Conservation (phyloP, 495 filamentous ascomycete genomes). For the Aspergillus sclerotioniger region DNA sequence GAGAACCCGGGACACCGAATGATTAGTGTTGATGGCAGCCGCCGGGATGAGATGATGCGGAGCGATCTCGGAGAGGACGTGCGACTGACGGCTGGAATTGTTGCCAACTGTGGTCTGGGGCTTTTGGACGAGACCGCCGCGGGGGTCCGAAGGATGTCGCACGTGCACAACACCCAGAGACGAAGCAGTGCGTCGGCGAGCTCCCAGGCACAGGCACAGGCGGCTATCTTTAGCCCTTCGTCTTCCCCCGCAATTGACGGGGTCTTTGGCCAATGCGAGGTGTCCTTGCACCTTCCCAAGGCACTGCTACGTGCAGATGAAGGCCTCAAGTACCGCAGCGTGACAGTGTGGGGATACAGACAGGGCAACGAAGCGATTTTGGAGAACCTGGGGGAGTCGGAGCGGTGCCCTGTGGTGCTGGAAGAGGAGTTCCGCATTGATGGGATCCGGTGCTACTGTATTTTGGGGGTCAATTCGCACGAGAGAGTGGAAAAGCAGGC, state of each 20-base stretch:
- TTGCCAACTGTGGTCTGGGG: conserved; percentile 38
- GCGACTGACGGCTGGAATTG: conserved; percentile 37
- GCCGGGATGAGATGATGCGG: conserved; percentile 31
- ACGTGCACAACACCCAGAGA: conserved; percentile 32
- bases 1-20: conserved; percentile 26
- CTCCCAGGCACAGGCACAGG: conserved; percentile 11
- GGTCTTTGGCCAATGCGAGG: conserved; percentile 40
- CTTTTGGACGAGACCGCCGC: conserved; percentile 45
- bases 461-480: conserved; percentile 58
- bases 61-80: conserved; percentile 35
- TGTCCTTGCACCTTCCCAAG: conserved; percentile 42
- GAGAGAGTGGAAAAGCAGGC: conserved; percentile 57
- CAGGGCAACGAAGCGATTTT: conserved; percentile 12
- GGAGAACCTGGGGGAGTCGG: conserved; percentile 18
- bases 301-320: conserved; percentile 42
- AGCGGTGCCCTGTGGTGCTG: conserved; percentile 35
- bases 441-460: conserved; percentile 45
- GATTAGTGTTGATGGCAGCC: conserved; percentile 34
- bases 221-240: conserved; percentile 9
- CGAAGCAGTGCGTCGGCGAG: conserved; percentile 26
- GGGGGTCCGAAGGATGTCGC: conserved; percentile 40
- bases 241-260: conserved; percentile 26
- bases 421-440: conserved; percentile 47
- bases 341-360: conserved; percentile 41
- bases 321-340: conserved; percentile 40